Evolutionary conservation across 768 basidiomycete species (phyloP).

Genomic region (Suillus alpinus): DNA sequence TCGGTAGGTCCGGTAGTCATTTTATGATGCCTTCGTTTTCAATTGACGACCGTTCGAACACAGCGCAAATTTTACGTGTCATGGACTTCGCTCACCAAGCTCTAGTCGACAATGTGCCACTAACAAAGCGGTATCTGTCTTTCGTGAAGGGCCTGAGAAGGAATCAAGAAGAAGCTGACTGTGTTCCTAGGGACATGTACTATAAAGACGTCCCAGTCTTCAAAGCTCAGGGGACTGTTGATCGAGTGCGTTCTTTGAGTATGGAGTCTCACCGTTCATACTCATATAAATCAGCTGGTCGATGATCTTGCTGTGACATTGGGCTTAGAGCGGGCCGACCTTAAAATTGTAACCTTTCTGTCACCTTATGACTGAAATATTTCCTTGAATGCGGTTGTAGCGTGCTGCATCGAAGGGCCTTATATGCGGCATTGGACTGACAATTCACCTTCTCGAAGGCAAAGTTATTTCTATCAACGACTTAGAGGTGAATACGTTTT

Average conservation of each 20-base stretch:
- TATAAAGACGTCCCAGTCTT: constrained; percentile 85
- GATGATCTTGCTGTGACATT: constrained; percentile 90
- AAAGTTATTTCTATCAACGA: constrained; percentile 50
- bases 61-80: constrained; percentile 69
- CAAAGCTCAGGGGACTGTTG: constrained; percentile 72
- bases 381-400: constrained; percentile 37
- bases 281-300: constrained; percentile 55
- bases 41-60: neutral
- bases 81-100: constrained; percentile 72
- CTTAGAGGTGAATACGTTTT: constrained; percentile 46
- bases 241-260: constrained; percentile 48
- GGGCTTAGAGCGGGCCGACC: constrained; percentile 63
- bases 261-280: neutral
- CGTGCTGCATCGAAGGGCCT: constrained; percentile 90
- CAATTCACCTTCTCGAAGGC: constrained; percentile 55
- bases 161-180: constrained; percentile 6
- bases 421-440: constrained; percentile 64
- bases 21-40: neutral
- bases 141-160: neutral
- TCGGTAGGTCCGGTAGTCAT: constrained; percentile 32
- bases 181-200: constrained; percentile 69
- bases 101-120: constrained; percentile 47
- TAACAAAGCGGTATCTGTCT: constrained; percentile 60
- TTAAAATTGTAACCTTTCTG: constrained; percentile 62
- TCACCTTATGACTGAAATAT: neutral